A percentile compares a stretch with the other conserved stretches of the same genome.
These are phyloP conservation scores for Ascodesmis nigricans DNA, from an alignment of 495 filamentous ascomycete genomes.

Conservation along the genomic window DNA sequence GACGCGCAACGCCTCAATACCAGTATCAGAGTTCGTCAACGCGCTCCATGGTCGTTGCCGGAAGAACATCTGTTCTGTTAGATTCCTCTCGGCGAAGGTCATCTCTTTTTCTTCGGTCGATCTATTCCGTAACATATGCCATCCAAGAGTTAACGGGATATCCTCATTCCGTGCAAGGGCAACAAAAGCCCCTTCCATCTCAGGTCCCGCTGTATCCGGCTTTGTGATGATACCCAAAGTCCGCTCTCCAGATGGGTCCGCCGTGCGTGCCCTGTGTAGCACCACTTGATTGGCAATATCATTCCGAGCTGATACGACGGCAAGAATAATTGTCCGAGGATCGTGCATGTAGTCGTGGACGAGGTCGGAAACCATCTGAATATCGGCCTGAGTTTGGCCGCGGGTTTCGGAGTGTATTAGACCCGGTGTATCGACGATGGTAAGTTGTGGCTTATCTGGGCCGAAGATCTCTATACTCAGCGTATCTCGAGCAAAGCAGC, in stretches of 20 bases:
- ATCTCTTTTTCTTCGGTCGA: conserved; percentile 25
- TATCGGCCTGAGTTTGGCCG: conserved; percentile 25
- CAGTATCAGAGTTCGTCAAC: conserved; percentile 24
- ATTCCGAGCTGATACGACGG: conserved; percentile 30
- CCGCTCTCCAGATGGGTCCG: conserved; percentile 25
- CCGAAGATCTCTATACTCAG: conserved; percentile 32
- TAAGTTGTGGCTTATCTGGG: conserved; percentile 29
- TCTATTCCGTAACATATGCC: conserved; percentile 31
- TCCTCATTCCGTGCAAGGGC: conserved; percentile 28
- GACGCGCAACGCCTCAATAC: conserved; percentile 29
- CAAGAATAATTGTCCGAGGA: conserved; percentile 29
- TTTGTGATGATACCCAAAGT: conserved; percentile 34
- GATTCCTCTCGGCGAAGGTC: conserved; percentile 24
- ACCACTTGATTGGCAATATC: conserved; percentile 31
- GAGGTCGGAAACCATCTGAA: conserved; percentile 26
- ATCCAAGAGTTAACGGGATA: conserved; percentile 27
- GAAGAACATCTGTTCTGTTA: conserved; percentile 27
- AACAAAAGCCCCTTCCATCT: conserved; percentile 24
- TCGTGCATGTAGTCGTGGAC: conserved; percentile 29
- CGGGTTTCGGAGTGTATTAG: conserved; percentile 28
- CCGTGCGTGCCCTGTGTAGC: conserved; percentile 24
- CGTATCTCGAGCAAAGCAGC: conserved; percentile 27
- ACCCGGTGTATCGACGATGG: conserved; percentile 36
- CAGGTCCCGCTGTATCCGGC: conserved; percentile 27
- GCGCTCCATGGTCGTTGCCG: conserved; percentile 27